phyloP scores from a whole-genome alignment of 2,329 filamentous ascomycete genomes.

The Apiospora koreana region DNA sequence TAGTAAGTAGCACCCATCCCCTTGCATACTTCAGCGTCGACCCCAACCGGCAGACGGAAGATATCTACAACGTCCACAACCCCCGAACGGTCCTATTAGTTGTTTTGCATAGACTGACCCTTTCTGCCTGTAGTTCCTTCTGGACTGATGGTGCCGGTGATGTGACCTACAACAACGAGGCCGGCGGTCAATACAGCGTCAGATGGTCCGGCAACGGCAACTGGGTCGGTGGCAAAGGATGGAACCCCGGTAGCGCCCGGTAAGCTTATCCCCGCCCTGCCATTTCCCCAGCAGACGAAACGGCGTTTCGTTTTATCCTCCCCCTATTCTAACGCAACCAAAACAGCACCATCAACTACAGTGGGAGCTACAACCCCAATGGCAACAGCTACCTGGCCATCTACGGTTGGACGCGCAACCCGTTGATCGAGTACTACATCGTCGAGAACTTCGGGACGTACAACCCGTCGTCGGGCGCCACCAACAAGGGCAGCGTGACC shows the following conservation, averaged over 20 bases:
- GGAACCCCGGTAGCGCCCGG: slow-evolving; percentile 34
- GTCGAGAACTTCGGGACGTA: slow-evolving; percentile 44
- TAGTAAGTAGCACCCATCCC: neutral
- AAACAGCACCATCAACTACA: slow-evolving; percentile 48
- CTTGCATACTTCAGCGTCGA: neutral
- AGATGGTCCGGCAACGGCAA: slow-evolving; percentile 48
- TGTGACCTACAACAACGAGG: slow-evolving; percentile 57
- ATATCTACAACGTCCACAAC: neutral
- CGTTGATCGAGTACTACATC: slow-evolving; percentile 43
- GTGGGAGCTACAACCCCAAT: slow-evolving; percentile 45
- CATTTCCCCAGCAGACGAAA: slow-evolving; percentile 12
- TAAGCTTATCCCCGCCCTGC: slow-evolving; percentile 6
- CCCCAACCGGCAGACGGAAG: neutral
- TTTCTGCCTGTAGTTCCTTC: slow-evolving; percentile 42
- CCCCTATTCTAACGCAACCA: neutral
- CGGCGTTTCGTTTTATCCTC: too few relatives aligned
- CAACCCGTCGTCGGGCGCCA: slow-evolving; percentile 39
- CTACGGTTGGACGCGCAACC: slow-evolving; percentile 41
- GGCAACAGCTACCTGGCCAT: slow-evolving; percentile 45
- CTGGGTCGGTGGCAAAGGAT: slow-evolving; percentile 52
- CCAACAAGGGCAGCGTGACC: slow-evolving; percentile 29
- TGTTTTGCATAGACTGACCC: neutral
- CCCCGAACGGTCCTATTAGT: neutral
- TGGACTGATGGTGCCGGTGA: slow-evolving; percentile 55
- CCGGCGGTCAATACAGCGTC: slow-evolving; percentile 49